Evolutionary conservation across 2,329 filamentous ascomycete genomes (phyloP), one percentile per base, ranked within the genome.

Genomic region (Fusarium austroafricanum): DNA sequence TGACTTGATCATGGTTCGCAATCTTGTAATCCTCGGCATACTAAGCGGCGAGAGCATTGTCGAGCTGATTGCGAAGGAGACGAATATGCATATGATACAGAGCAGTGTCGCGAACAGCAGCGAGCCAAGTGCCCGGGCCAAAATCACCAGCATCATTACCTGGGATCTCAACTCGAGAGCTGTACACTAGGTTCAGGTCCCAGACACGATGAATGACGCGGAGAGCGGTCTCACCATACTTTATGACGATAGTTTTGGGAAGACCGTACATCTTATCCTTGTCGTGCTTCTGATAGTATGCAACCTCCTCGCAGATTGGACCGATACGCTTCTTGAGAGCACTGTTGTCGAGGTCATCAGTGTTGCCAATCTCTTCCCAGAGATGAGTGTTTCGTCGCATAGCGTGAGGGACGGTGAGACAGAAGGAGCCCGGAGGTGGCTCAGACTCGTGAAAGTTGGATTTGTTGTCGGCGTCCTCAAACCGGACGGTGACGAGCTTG

Each of bases 151-250:
- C 42, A 2, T 61, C 33, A 2, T 42, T 21, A n/a, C 63, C 60
- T 12, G 61, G 62, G 6, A 73, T 59, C 8, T 61, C 21, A 4
- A 70, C 59, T 2, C 39, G 33, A 6, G 59, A 57, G 21, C 17
- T 71, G 42, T 68, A 64, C 5, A 62, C 55, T 2, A 73, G 56
- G 23, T 67, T 44, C 18, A 73, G 52, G 15, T 72, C 65, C 71
- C 65, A 73, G 28, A 65, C 43, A 12, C 70, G 68, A 6, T 38
- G 57, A 5, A 73, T 35, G 17, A 68, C 55, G 2, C 61, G 70
- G 3, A 68, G 35, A 21, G 71, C 43, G 6, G 46, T 57, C 50
- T 73, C 71, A 7, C 71, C 71, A 20, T 66, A 72, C 46, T 70
- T 70, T 29, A 51, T 37, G 18, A 73, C 51, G 12, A 73, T 54